Conservation (phyloP, 1,139 yeast species). For the Scheffersomyces segobiensis region DNA sequence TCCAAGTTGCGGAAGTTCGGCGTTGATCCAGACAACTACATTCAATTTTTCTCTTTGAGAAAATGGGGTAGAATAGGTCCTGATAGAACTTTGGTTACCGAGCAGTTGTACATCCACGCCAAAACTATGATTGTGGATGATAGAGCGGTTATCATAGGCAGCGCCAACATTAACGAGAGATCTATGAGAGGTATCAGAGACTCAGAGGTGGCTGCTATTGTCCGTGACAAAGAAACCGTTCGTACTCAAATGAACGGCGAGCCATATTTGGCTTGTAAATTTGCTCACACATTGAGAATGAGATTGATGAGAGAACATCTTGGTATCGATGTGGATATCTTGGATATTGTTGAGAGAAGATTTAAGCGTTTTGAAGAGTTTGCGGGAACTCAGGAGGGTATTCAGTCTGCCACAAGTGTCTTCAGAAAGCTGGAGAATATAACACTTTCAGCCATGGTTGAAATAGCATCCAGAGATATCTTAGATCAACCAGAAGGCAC, state of each 20-base stretch:
- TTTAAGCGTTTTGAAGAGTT: constrained; percentile 59
- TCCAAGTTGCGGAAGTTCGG: constrained; percentile 78
- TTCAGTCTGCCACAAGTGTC: constrained; percentile 42
- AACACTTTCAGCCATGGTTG: constrained; percentile 67
- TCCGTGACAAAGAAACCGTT: constrained; percentile 79
- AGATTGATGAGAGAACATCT: constrained; percentile 95
- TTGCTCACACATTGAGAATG: constrained; percentile 86
- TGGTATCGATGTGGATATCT: constrained; percentile 87
- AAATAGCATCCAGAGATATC: constrained; percentile 69
- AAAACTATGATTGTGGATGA: constrained; percentile 94
- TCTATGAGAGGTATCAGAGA: constrained; percentile 93
- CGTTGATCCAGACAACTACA: constrained; percentile 86
- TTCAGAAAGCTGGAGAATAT: constrained; percentile 34
- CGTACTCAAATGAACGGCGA: constrained; percentile 79
- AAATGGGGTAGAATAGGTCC: constrained; percentile 96
- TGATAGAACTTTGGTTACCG: constrained; percentile 73
- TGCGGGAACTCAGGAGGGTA: constrained; percentile 49
- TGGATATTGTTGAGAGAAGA: constrained; percentile 81
- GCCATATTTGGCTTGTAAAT: constrained; percentile 78
- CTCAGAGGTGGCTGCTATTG: constrained; percentile 88
- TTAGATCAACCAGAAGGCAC: constrained; percentile 48
- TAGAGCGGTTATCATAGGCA: constrained; percentile 87
- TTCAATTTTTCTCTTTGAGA: constrained; percentile 86
- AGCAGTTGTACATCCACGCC: constrained; percentile 92
- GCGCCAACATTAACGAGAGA: constrained; percentile 94